Conservation (phyloP, 305 asterid genomes). For the Fraxinus angustifolia region DNA sequence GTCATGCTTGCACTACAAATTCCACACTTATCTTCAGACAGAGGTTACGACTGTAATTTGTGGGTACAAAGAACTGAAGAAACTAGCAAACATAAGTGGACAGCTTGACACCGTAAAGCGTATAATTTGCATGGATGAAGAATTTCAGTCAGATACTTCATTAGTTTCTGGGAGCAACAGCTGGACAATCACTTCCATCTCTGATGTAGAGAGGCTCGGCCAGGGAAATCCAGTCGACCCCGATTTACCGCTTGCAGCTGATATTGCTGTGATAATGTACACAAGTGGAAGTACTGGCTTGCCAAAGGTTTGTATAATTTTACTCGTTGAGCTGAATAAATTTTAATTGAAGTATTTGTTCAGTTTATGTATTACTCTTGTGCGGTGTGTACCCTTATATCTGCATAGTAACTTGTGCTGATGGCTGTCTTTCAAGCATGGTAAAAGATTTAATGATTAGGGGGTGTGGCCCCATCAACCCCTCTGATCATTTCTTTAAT, state of each 20-base stretch:
- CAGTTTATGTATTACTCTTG: background rate
- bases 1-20: constrained; percentile 17
- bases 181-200: constrained; percentile 70
- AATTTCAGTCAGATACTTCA: constrained; percentile 53
- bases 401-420: background rate
- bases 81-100: constrained; percentile 69
- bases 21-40: constrained; percentile 62
- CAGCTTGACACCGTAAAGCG: constrained; percentile 89
- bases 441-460: background rate
- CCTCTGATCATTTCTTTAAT: background rate
- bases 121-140: constrained; percentile 81
- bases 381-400: constrained; percentile 54
- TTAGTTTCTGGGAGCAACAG: constrained; percentile 42
- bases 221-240: constrained; percentile 68
- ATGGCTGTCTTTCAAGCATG: background rate
- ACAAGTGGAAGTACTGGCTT: constrained; percentile 99
- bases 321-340: background rate
- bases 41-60: constrained; percentile 97
- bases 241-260: constrained; percentile 81
- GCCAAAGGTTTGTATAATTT: constrained; percentile 70
- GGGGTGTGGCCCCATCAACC: background rate
- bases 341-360: background rate
- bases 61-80: constrained; percentile 85
- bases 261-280: constrained; percentile 95
- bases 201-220: constrained; percentile 70